Evolutionary conservation across 2,329 filamentous ascomycete genomes (phyloP), one percentile per base, ranked within the genome.

Genomic region (Tolypocladium nubicola): DNA sequence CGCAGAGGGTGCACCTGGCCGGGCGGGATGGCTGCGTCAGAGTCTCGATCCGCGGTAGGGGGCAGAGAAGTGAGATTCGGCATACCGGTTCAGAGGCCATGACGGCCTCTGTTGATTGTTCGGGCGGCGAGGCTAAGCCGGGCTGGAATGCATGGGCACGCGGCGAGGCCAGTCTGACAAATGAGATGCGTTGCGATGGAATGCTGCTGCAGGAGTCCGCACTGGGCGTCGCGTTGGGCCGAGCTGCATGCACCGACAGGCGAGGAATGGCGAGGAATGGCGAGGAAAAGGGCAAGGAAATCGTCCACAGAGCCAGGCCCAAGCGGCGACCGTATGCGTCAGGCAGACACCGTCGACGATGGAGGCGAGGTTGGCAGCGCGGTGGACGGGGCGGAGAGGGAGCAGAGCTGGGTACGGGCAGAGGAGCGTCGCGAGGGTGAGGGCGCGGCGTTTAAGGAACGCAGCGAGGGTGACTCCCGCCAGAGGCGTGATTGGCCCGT

Each of bases 1-100:
- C 88, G 87, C 75, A 93, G 75, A 67, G 89, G 89, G 73, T 88
- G 85, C 65, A 90, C 84, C 86, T 90, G 43, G 54, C 56, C 58
- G 47, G 55, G 61, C 39, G 59, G 58, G 50, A 58, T 62, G 26
- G 57, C 58, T 41, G 52, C 30, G 30, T 52, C 47, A 52, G 45
- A 49, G 53, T 19, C 41, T 55, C 57, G 35, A 50, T 56, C 55
- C 40, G 53, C 37, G 47, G 38, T 37, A 43, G 47, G 33, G 30
- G 55, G 54, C 56, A 37, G 53, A 60, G 58, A 57, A 52, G 61
- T 57, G 56, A 59, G 58, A 60, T 59, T 55, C 57, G 60, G 60
- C 71, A 69, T 73, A 73, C 71, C 69, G 69, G 66, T 66, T 73
- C 69, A 58, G 71, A 69, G 62, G 68, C 69, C 71, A 73, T 73